A percentile compares a stretch with the other conserved stretches of the same genome.
These are phyloP conservation scores for Chiua virens DNA, from an alignment of 768 basidiomycete genomes.

Conservation along the genomic window DNA sequence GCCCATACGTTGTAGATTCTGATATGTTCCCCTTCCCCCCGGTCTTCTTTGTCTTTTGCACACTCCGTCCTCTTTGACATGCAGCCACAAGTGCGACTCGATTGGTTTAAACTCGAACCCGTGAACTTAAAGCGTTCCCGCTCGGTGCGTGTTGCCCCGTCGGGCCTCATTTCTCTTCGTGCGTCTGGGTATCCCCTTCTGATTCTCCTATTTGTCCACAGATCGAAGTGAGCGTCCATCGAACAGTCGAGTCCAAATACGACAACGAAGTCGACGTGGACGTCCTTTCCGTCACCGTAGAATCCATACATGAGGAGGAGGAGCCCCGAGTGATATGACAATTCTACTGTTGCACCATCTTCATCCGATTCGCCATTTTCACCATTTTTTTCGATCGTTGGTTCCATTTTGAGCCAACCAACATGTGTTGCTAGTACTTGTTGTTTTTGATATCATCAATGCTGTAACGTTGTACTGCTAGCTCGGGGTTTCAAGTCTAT, in stretches of 20 bases:
- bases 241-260: slow-evolving; percentile 15
- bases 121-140: not conserved
- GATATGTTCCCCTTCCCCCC: not conserved
- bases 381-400: too few relatives aligned
- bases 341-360: too few relatives aligned
- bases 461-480: too few relatives aligned
- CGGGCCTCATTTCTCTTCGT: not conserved
- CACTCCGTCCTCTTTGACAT: not conserved
- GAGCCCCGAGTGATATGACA: not conserved
- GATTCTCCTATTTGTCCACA: not conserved
- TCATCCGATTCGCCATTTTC: too few relatives aligned
- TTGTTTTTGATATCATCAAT: too few relatives aligned
- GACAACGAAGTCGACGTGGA: slow-evolving; percentile 4
- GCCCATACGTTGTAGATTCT: not conserved
- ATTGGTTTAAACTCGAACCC: not conserved
- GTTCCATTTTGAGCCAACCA: too few relatives aligned
- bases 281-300: not conserved
- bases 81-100: slow-evolving; percentile 1
- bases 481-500: too few relatives aligned
- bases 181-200: too few relatives aligned
- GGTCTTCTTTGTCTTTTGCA: not conserved
- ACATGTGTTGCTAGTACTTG: too few relatives aligned
- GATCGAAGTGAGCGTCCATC: slow-evolving; percentile 22
- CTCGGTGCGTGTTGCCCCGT: slow-evolving; percentile 11
- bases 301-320: not conserved